Conservation (phyloP, 2,329 filamentous ascomycete genomes). For the Nemania bipapillata region DNA sequence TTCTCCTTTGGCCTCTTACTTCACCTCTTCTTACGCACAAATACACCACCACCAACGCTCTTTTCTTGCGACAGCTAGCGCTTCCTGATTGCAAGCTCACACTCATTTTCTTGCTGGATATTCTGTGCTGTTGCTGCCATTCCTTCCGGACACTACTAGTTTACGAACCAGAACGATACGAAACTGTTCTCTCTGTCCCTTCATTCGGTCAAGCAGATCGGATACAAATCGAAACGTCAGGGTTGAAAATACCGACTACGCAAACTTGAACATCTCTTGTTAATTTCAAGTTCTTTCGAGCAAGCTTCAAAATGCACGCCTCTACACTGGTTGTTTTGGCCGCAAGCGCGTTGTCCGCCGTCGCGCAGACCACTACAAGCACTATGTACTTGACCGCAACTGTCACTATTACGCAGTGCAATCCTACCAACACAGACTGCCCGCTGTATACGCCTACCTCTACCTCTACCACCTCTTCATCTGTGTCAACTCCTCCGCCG, state of each 20-base stretch:
- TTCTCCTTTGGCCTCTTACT: constrained; percentile 7
- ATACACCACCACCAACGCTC: constrained; percentile 16
- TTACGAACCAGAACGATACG: neutral
- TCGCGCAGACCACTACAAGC: constrained; percentile 48
- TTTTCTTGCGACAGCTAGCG: constrained; percentile 28
- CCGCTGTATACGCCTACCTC: constrained; percentile 47
- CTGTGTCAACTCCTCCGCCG: constrained; percentile 37
- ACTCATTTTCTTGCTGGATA: constrained; percentile 37
- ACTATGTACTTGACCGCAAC: constrained; percentile 48
- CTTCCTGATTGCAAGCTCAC: constrained; percentile 28
- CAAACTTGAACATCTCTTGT: too few species aligned
- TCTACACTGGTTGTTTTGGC: constrained; percentile 47
- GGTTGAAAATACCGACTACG: too few species aligned
- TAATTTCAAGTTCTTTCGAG: neutral
- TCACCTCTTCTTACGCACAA: neutral
- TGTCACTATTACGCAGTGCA: constrained; percentile 49
- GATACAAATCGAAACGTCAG: neutral
- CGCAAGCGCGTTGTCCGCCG: constrained; percentile 46
- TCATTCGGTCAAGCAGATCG: neutral
- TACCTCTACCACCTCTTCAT: constrained; percentile 38
- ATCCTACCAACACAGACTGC: constrained; percentile 47
- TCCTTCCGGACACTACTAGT: constrained; percentile 32
- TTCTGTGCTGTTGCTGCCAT: constrained; percentile 37
- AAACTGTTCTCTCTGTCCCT: neutral
- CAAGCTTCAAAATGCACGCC: constrained; percentile 45